Conservation (phyloP, 169 alveolate species). For the Cryptosporidium bovis region DNA sequence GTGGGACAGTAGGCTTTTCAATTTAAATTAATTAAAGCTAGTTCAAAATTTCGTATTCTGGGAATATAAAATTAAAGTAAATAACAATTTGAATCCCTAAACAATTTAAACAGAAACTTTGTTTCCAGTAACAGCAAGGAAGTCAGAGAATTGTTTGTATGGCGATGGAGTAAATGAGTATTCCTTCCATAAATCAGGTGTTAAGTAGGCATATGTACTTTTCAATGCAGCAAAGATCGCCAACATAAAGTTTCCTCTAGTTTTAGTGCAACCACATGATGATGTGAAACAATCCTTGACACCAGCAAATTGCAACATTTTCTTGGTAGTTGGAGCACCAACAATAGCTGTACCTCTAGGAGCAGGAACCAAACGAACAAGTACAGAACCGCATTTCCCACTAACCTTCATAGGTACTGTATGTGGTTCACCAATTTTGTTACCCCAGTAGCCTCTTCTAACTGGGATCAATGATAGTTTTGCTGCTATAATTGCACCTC, state of each 20-base stretch:
- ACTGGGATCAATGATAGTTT: slow-evolving; percentile 98
- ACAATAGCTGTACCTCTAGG: slow-evolving; percentile 99
- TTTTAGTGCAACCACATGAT: slow-evolving; percentile 97
- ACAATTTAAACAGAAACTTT: slow-evolving; percentile 46
- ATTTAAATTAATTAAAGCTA: no score
- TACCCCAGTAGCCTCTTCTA: slow-evolving; percentile 99
- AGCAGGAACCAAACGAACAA: slow-evolving; percentile 99
- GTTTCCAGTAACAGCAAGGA: slow-evolving; percentile 82
- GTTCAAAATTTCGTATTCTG: no score
- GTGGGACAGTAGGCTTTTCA: no score
- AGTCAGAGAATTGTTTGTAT: slow-evolving; percentile 94
- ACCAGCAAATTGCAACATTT: slow-evolving; percentile 98
- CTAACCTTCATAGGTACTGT: slow-evolving; percentile 99
- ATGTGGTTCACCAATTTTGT: slow-evolving; percentile 99
- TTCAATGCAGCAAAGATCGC: slow-evolving; percentile 97
- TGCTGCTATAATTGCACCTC: slow-evolving; percentile 99
- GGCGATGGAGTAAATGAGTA: slow-evolving; percentile 89
- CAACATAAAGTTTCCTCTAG: slow-evolving; percentile 95
- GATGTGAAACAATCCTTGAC: slow-evolving; percentile 98
- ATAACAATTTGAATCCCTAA: neutral
- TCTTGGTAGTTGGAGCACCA: slow-evolving; percentile 99
- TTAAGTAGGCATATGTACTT: slow-evolving; percentile 96
- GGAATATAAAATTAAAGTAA: neutral
- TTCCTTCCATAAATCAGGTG: slow-evolving; percentile 99
- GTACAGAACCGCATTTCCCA: slow-evolving; percentile 99